phyloP scores from a whole-genome alignment of 208 protist species.

The Leishmania tropica region DNA sequence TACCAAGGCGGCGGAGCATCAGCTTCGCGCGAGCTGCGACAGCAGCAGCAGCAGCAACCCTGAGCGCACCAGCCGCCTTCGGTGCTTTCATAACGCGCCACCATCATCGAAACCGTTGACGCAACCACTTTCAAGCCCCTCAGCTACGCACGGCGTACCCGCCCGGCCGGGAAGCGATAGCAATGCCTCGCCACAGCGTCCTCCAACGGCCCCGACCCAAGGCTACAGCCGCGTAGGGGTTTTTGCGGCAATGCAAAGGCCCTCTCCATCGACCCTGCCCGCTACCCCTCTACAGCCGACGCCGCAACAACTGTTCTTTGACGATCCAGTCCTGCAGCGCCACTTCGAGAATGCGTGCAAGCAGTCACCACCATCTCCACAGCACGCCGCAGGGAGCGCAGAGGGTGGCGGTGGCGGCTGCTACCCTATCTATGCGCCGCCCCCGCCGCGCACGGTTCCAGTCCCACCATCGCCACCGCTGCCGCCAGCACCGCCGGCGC shows the following conservation, averaged over 20 bases:
- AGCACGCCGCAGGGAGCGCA: not conserved
- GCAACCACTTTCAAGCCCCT: not conserved
- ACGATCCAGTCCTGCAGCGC: constrained; percentile 17
- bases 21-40: not conserved
- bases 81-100: not conserved
- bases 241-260: not conserved
- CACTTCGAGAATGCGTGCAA: not conserved
- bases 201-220: not conserved
- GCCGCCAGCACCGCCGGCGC: not conserved
- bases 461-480: not conserved
- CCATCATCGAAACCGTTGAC: not conserved
- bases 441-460: not conserved
- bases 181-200: not conserved
- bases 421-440: not conserved
- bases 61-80: not conserved
- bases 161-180: not conserved
- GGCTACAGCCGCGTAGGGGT: not conserved
- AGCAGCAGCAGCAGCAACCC: not conserved
- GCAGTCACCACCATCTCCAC: not conserved
- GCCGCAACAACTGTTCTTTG: constrained; percentile 5
- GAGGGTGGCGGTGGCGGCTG: not conserved
- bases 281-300: not conserved
- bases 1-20: not conserved
- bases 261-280: not conserved
- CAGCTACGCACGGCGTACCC: not conserved